Evolutionary conservation across 768 basidiomycete species (phyloP).

Genomic region (Mycena albidolilacea): DNA sequence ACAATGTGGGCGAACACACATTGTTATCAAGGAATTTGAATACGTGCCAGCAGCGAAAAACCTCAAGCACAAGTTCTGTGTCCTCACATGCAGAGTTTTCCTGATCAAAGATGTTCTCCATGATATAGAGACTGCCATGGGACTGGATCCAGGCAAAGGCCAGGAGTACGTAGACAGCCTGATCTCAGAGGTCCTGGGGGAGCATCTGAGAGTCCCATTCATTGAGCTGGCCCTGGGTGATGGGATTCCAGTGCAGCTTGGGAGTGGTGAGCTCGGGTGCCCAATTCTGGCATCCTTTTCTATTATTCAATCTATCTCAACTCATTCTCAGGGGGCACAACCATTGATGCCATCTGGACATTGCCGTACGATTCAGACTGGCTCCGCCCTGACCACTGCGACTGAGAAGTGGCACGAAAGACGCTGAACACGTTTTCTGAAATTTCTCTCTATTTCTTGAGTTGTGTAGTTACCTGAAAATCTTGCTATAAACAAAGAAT

Average conservation of each 20-base stretch:
- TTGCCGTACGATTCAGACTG: slow-evolving; percentile 39
- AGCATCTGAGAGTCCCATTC: slow-evolving; percentile 11
- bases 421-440: slow-evolving; percentile 40
- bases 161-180: slow-evolving; percentile 39
- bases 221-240: slow-evolving; percentile 22
- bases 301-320: neutral
- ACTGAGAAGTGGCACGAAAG: slow-evolving; percentile 32
- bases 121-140: slow-evolving; percentile 43
- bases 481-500: too few relatives aligned
- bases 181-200: slow-evolving; percentile 25
- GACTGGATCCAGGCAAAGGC: slow-evolving; percentile 41
- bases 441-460: too few relatives aligned
- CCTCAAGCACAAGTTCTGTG: slow-evolving; percentile 41
- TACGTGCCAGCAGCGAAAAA: slow-evolving; percentile 42
- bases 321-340: neutral
- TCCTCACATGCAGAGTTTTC: slow-evolving; percentile 42
- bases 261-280: neutral
- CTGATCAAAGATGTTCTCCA: slow-evolving; percentile 41
- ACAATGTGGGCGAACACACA: slow-evolving; percentile 45
- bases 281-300: too few relatives aligned
- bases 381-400: slow-evolving; percentile 36
- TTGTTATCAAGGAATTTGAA: slow-evolving; percentile 43
- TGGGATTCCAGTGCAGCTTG: slow-evolving; percentile 2
- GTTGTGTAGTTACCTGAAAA: too few relatives aligned
- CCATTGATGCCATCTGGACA: slow-evolving; percentile 4